A percentile compares a stretch with the other conserved stretches of the same genome.
These are phyloP conservation scores for Colletotrichum sojae DNA, from an alignment of 2,329 filamentous ascomycete genomes.

Conservation along the genomic window DNA sequence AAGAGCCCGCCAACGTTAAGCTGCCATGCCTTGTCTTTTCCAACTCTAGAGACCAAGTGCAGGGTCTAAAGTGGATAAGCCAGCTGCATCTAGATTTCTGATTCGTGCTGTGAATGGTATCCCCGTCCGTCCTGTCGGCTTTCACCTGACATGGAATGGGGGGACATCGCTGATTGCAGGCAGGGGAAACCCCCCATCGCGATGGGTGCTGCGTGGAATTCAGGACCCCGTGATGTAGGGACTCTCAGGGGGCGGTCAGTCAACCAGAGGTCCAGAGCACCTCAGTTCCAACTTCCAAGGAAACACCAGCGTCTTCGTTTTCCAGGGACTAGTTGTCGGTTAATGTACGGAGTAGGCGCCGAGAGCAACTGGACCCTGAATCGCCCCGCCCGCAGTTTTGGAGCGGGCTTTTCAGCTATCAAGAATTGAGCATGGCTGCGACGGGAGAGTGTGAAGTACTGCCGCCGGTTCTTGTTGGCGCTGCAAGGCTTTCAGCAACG, in stretches of 20 bases:
- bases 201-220: constrained; percentile 7
- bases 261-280: neutral
- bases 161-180: constrained; percentile 20
- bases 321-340: constrained; percentile 14
- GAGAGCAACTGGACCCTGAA: constrained; percentile 31
- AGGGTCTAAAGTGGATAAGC: constrained; percentile 15
- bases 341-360: constrained; percentile 18
- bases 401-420: neutral
- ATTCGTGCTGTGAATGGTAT: no score
- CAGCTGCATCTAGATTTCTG: neutral
- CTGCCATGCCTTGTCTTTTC: neutral
- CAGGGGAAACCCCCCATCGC: constrained; percentile 31
- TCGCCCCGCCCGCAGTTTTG: constrained; percentile 2
- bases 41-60: neutral
- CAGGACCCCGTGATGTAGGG: constrained; percentile 23
- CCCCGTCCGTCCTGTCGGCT: no score
- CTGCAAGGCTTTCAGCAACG: no score
- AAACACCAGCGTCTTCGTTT: neutral
- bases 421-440: neutral
- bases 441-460: neutral
- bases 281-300: neutral
- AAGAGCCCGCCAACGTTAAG: constrained; percentile 6
- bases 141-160: neutral
- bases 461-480: neutral
- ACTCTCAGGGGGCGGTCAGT: constrained; percentile 28